Evolutionary conservation across 139 green algal genomes (phyloP).

Genomic region (Closterium sp.): DNA sequence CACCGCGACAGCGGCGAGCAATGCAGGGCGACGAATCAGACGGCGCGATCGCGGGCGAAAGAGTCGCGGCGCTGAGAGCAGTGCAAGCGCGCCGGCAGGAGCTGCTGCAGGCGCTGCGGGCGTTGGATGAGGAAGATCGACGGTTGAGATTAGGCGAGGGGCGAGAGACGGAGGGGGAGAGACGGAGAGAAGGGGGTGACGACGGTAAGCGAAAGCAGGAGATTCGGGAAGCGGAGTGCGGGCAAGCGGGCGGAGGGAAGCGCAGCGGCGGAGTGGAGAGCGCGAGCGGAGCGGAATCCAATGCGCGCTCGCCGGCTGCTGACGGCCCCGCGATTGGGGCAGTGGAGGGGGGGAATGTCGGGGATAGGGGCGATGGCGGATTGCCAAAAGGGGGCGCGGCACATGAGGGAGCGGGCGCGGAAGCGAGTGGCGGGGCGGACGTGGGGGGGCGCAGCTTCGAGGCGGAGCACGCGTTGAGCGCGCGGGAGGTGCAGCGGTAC

Average conservation of each 20-base stretch:
- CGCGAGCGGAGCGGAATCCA: not conserved
- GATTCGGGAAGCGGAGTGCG: not conserved
- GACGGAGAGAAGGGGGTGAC: not conserved
- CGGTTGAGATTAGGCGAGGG: not conserved
- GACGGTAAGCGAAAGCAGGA: not conserved
- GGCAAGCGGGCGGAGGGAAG: not conserved
- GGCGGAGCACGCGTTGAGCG: constrained; percentile 3
- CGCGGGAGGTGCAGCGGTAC: constrained; percentile 23
- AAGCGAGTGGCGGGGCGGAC: not conserved
- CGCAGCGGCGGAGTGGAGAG: not conserved
- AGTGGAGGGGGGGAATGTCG: not conserved
- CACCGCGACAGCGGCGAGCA: not conserved
- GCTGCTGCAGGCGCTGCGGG: not conserved
- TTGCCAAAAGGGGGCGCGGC: not conserved
- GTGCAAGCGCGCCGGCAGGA: not conserved
- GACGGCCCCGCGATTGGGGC: not conserved
- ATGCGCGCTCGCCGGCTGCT: not conserved
- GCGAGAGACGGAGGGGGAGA: not conserved
- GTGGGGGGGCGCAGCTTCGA: not conserved
- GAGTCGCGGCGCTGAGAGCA: not conserved
- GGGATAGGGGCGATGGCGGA: too few relatives aligned
- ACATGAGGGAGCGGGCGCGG: not conserved
- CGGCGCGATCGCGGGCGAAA: not conserved
- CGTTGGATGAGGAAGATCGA: not conserved
- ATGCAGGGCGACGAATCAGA: not conserved